Evolutionary conservation across 331 rosid genomes (phyloP).

Genomic region (Quercus tomentella): DNA sequence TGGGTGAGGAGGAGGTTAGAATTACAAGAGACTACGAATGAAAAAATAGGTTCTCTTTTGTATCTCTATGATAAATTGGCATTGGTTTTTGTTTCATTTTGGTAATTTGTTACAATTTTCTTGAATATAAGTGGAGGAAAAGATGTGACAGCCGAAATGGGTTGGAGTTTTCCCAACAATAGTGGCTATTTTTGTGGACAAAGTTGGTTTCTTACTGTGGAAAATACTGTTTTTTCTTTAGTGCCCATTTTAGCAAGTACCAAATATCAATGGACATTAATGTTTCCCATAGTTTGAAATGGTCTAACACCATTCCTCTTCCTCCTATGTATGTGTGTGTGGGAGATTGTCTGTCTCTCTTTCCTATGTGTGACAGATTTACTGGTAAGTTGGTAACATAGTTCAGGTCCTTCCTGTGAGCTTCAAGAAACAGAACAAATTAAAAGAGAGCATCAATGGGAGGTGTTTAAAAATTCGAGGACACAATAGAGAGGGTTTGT

Average conservation of each 20-base stretch:
- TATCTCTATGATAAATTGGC: constrained; percentile 21
- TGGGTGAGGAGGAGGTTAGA: constrained; percentile 23
- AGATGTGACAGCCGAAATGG: not conserved
- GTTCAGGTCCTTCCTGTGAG: too few relatives aligned
- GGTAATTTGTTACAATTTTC: not conserved
- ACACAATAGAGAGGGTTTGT: too few relatives aligned
- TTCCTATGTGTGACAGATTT: not conserved
- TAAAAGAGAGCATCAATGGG: too few relatives aligned
- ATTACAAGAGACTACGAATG: constrained; percentile 9
- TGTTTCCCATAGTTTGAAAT: constrained; percentile 10
- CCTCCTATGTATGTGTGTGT: not conserved
- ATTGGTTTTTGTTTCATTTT: not conserved
- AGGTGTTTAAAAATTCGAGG: too few relatives aligned
- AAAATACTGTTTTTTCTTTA: not conserved
- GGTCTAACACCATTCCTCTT: constrained; percentile 24
- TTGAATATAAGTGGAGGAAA: constrained; percentile 5
- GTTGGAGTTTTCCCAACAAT: constrained; percentile 19
- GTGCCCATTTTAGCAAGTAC: constrained; percentile 14
- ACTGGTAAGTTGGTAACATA: too few relatives aligned
- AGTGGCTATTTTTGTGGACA: constrained; percentile 24
- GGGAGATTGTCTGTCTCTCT: not conserved
- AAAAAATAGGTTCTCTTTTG: constrained; percentile 10
- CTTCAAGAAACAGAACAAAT: too few relatives aligned
- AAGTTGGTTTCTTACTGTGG: not conserved
- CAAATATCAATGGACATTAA: not conserved